Percentiles rank a stretch among this genome's conserved stretches.
Conservation (phyloP, 2,329 filamentous ascomycete genomes). For the Cladobotryum mycophilum region DNA sequence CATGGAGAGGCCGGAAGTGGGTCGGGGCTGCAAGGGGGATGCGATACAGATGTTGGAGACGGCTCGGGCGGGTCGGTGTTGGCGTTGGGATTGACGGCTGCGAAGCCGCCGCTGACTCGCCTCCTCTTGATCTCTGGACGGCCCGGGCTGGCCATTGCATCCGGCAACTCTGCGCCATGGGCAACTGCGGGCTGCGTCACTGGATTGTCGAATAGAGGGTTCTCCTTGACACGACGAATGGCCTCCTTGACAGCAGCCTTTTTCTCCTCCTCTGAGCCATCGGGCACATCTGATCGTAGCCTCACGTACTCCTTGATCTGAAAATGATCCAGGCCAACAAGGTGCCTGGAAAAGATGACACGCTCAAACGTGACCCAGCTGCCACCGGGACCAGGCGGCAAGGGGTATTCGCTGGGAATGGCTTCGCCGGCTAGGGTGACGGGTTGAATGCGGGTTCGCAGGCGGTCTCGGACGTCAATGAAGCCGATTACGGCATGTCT, state of each 20-base stretch:
- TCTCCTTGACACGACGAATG: constrained; percentile 35
- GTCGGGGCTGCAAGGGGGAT: constrained; percentile 12
- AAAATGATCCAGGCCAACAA: constrained; percentile 48
- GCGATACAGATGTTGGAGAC: constrained; percentile 11
- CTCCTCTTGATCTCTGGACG: constrained; percentile 43
- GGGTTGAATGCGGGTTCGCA: constrained; percentile 53
- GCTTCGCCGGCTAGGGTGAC: constrained; percentile 42
- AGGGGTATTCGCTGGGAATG: constrained; percentile 39
- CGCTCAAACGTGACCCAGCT: constrained; percentile 60
- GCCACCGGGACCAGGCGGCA: constrained; percentile 53
- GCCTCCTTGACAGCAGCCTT: constrained; percentile 41
- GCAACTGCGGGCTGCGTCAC: constrained; percentile 40
- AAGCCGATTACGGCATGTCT: constrained; percentile 58
- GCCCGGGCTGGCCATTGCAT: constrained; percentile 22
- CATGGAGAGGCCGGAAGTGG: constrained; percentile 3
- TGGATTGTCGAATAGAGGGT: constrained; percentile 38
- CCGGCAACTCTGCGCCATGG: constrained; percentile 44
- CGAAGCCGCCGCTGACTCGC: constrained; percentile 33
- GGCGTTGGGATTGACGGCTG: constrained; percentile 26
- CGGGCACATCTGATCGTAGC: constrained; percentile 36
- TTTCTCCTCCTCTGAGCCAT: constrained; percentile 34
- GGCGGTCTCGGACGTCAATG: constrained; percentile 54
- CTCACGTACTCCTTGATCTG: constrained; percentile 59
- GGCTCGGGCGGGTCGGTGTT: constrained; percentile 15
- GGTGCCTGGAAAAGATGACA: constrained; percentile 52